phyloP scores from a whole-genome alignment of 208 protist genomes.

The Tritrichomonas musculus region DNA sequence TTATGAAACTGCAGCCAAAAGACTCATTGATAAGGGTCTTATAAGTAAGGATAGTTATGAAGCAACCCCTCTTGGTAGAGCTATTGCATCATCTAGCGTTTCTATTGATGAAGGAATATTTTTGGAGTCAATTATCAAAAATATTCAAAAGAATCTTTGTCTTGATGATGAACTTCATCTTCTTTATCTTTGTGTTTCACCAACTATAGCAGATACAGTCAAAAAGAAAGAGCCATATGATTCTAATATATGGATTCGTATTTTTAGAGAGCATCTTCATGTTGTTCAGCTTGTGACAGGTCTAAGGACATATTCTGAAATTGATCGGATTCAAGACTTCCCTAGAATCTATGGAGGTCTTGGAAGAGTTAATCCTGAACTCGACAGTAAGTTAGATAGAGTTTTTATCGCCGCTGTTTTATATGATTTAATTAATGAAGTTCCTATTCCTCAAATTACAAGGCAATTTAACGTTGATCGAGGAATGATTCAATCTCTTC shows the following conservation, averaged over 20 bases:
- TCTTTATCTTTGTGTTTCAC: not conserved
- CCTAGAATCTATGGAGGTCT: not conserved
- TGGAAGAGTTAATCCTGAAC: not conserved
- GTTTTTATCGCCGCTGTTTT: not conserved
- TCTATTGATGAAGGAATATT: not conserved
- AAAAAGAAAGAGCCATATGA: not conserved
- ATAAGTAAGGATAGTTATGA: not conserved
- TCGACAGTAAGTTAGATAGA: not conserved
- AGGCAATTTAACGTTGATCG: not conserved
- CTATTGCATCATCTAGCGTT: not conserved
- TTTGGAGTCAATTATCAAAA: not conserved
- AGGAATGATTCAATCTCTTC: not conserved
- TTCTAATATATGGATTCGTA: not conserved
- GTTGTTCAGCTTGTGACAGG: not conserved
- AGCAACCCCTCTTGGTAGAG: not conserved
- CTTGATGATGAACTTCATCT: slow-evolving; percentile 26
- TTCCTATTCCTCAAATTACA: not conserved
- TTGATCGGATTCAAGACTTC: not conserved
- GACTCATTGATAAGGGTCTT: not conserved
- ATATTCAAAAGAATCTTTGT: not conserved
- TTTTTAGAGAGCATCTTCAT: not conserved
- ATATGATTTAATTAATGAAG: not conserved
- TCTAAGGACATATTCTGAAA: not conserved
- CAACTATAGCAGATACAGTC: not conserved
- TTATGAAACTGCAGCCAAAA: too few relatives aligned